phyloP scores from a whole-genome alignment of 2,329 filamentous ascomycete species.

The Alternaria dauci region DNA sequence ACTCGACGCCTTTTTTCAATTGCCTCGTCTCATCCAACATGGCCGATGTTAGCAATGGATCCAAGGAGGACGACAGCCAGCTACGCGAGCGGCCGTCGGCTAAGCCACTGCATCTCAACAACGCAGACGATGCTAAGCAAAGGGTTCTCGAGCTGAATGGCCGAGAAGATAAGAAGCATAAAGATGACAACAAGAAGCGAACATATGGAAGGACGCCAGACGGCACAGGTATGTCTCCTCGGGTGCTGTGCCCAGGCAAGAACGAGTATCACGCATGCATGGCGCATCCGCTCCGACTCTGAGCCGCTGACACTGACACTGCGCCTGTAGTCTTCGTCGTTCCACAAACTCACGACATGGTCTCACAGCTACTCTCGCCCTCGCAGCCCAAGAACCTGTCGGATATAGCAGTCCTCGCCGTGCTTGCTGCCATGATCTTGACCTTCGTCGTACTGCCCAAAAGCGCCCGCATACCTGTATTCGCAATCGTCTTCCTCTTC shows the following conservation, averaged over 20 bases:
- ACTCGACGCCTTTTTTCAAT: slow-evolving; percentile 24
- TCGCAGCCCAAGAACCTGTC: slow-evolving; percentile 95
- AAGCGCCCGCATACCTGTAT: slow-evolving; percentile 74
- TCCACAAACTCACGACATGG: slow-evolving; percentile 97
- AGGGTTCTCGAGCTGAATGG: slow-evolving; percentile 61
- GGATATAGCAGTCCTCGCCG: slow-evolving; percentile 79
- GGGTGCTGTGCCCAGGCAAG: background rate
- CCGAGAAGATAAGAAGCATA: slow-evolving; percentile 56
- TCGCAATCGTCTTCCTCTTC: slow-evolving; percentile 85
- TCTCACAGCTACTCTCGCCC: slow-evolving; percentile 93
- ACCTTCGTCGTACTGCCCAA: slow-evolving; percentile 77
- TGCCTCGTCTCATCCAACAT: slow-evolving; percentile 30
- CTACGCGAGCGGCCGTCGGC: slow-evolving; percentile 41
- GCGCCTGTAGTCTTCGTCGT: slow-evolving; percentile 82
- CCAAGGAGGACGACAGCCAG: slow-evolving; percentile 40
- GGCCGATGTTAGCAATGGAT: slow-evolving; percentile 32
- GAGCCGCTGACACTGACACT: slow-evolving; percentile 27
- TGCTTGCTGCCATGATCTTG: slow-evolving; percentile 78
- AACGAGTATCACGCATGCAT: slow-evolving; percentile 4
- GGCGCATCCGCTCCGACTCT: background rate
- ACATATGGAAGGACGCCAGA: slow-evolving; percentile 91
- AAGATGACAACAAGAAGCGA: slow-evolving; percentile 69
- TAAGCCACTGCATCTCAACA: slow-evolving; percentile 41
- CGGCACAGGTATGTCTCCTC: slow-evolving; percentile 75
- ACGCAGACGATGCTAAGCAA: slow-evolving; percentile 53